phyloP scores from a whole-genome alignment of 805 yeast species.

The Metschnikowia picachoensis region DNA sequence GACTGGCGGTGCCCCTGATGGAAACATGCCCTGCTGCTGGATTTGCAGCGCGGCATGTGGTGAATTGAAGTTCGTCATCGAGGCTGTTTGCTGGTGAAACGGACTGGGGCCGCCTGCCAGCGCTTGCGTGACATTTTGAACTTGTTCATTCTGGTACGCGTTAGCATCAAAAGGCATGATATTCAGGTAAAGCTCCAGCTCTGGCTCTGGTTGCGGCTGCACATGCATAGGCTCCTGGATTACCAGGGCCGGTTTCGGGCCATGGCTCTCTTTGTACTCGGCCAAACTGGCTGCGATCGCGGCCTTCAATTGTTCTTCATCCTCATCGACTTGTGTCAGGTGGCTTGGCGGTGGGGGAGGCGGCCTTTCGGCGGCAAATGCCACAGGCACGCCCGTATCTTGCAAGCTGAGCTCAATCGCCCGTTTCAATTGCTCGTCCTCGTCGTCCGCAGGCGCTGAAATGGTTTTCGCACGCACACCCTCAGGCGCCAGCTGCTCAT shows the following conservation, averaged over 20 bases:
- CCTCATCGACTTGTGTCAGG: conserved; percentile 45
- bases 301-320: conserved; percentile 78
- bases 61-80: no score
- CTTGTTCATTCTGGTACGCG: conserved; percentile 1
- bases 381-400: conserved; percentile 37
- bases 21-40: no score
- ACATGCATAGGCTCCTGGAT: neutral
- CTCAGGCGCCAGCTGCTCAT: no score
- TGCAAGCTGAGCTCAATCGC: conserved; percentile 79
- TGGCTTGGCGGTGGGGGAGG: conserved; percentile 22
- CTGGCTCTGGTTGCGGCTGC: conserved; percentile 14
- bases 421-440: conserved; percentile 69
- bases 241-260: neutral
- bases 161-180: conserved; percentile 13
- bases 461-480: no score
- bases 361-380: conserved; percentile 11
- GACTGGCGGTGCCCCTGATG: neutral
- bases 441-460: conserved; percentile 31
- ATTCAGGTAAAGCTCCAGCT: conserved; percentile 22
- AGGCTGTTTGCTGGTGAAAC: no score
- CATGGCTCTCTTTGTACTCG: conserved; percentile 48
- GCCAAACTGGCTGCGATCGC: conserved; percentile 90
- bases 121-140: no score
- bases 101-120: no score
- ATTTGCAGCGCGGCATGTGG: no score